Conservation (phyloP, 331 rosid genomes). For the Arachis monticola region DNA sequence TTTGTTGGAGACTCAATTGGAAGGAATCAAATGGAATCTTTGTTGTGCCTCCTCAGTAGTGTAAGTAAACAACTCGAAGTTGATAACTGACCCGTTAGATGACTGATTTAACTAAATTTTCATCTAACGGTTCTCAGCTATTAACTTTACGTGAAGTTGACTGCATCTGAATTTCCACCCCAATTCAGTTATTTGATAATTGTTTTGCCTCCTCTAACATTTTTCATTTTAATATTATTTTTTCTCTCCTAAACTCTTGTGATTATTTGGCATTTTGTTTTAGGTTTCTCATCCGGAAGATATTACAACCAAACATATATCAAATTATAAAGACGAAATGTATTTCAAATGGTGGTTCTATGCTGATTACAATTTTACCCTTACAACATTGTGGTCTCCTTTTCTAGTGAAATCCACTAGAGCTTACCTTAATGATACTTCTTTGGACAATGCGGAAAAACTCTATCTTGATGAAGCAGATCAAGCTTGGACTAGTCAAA, state of each 20-base stretch:
- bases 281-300: constrained; percentile 70
- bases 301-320: constrained; percentile 40
- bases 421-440: constrained; percentile 44
- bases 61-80: constrained; percentile 42
- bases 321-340: constrained; percentile 23
- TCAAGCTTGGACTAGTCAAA: constrained; percentile 49
- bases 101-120: too few species aligned
- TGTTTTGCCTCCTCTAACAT: too few species aligned
- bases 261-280: background rate
- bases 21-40: constrained; percentile 69
- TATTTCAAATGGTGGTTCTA: constrained; percentile 59
- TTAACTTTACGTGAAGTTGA: too few species aligned
- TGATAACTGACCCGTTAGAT: too few species aligned
- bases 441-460: constrained; percentile 46
- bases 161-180: background rate
- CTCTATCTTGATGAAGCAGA: constrained; percentile 68
- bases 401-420: constrained; percentile 55
- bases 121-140: too few species aligned
- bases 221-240: background rate
- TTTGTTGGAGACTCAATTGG: constrained; percentile 84
- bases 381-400: constrained; percentile 70
- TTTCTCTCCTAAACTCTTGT: background rate
- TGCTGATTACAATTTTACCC: constrained; percentile 63
- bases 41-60: constrained; percentile 63
- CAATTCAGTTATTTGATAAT: background rate